Evolutionary conservation across 2,329 filamentous ascomycete species (phyloP), one percentile per base, ranked within the genome.

Genomic region (Claviceps sp.): DNA sequence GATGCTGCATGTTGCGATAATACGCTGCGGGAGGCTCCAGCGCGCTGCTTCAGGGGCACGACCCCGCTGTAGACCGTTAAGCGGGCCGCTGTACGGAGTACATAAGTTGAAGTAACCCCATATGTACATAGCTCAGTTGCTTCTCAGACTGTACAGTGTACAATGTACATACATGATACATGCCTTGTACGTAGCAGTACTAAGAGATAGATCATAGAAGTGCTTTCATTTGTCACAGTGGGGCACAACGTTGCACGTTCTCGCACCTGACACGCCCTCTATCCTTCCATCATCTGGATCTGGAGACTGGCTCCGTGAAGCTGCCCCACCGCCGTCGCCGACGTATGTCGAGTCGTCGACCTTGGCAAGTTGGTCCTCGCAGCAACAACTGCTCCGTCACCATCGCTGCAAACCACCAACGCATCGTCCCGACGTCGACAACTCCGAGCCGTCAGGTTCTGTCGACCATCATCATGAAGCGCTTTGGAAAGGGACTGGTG

Each of bases 401-500:
- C 36, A 49, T 24, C 43, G 18, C 40, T 30, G 30, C 22, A 42
- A 13, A 20, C 34, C 48, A 50, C 20, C 48, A 13, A 37, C 20
- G 47, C 52, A 47, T 50, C 26, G 16, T 38, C 37, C 46, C 53
- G 51, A 51, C 53, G 45, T 48, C 51, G 48, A 55, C 53, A 46
- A 47, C 48, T 45, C 22, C 53, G 51, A 53, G 48, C 38, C 36
- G 30, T 24, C 44, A 42, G 53, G 48, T 49, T 45, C 48, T 44
- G 51, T 55, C 48, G 54, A 52, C 49, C 58, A 71, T 70, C 71
- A 86, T 78, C 72, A 96, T 97, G 91, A 96, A 95, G 77, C 87
- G 89, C 70, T 95, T 97, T 72, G 87, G 89, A 73, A 89, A 95
- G 78, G 88, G 87, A 85, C 89, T 96, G 45, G 59, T 62, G 43